Percentiles rank a stretch among this genome's conserved stretches.
phyloP scores from a whole-genome alignment of 73 alveolate genomes.

The Paramecium caudatum region DNA sequence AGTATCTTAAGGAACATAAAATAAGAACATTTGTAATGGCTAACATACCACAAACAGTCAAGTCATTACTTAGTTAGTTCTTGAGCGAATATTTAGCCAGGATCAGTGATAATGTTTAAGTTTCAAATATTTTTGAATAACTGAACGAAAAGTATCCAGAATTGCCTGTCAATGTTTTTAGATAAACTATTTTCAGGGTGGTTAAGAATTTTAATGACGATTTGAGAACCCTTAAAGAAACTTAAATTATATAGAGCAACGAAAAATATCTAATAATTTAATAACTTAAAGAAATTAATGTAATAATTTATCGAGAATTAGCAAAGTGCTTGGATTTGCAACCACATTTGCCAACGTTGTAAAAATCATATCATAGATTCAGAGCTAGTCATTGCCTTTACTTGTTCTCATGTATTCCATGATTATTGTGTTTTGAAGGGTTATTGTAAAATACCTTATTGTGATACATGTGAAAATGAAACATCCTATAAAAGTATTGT shows the following conservation, averaged over 20 bases:
- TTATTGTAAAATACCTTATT: conserved; percentile 1
- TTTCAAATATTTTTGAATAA: conserved; percentile 31
- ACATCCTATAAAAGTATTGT: conserved; percentile 47
- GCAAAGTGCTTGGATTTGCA: conserved; percentile 57
- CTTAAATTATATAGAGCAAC: background rate
- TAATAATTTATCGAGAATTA: background rate
- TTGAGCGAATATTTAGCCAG: conserved; percentile 30
- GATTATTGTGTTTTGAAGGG: conserved; percentile 67
- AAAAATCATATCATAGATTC: background rate
- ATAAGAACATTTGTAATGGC: conserved; percentile 43
- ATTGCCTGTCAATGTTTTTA: conserved; percentile 44
- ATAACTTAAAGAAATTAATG: conserved; percentile 34
- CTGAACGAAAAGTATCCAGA: conserved; percentile 18
- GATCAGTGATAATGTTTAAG: background rate
- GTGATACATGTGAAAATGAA: conserved; percentile 46
- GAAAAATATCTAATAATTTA: background rate
- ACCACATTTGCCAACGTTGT: conserved; percentile 28
- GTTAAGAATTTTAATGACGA: conserved; percentile 24
- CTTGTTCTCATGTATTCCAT: conserved; percentile 29
- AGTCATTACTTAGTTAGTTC: background rate
- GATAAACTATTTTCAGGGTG: conserved; percentile 39
- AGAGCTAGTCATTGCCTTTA: background rate
- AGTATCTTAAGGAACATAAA: conserved; percentile 35
- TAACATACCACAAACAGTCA: conserved; percentile 26
- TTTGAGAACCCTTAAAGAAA: background rate